Conservation (phyloP, 345 rosid species). For the Citrus australasica region DNA sequence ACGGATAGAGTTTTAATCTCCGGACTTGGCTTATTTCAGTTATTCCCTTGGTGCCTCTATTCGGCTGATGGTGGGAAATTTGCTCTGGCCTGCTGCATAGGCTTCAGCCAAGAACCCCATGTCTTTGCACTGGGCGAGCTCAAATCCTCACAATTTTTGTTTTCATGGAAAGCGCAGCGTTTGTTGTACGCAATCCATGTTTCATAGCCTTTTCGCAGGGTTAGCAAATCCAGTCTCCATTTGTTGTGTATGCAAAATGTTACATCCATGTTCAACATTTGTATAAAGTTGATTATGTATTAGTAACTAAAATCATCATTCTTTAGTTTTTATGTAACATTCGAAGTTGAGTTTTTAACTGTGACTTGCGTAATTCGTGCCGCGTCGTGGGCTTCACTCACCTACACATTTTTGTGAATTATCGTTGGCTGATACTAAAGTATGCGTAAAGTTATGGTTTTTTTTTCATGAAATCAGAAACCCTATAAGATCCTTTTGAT, state of each 20-base stretch:
- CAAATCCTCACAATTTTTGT: slow-evolving; percentile 8
- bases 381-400: too few species aligned
- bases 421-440: too few species aligned
- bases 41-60: neutral
- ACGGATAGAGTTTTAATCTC: slow-evolving; percentile 56
- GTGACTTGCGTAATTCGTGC: too few species aligned
- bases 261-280: neutral
- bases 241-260: neutral
- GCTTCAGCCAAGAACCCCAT: neutral
- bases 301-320: slow-evolving; percentile 5
- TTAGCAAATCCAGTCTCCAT: neutral
- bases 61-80: neutral
- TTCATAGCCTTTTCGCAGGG: neutral
- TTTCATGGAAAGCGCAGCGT: slow-evolving; percentile 5
- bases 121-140: neutral
- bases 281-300: neutral
- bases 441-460: too few species aligned
- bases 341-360: too few species aligned
- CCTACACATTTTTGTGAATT: too few species aligned
- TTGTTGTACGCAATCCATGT: neutral
- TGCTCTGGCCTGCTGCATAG: neutral
- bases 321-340: neutral
- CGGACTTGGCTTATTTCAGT: neutral
- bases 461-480: too few species aligned
- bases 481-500: neutral